These are phyloP conservation scores for Alisma plantagoaquatica DNA, from an alignment of 106 monocot species.

Conservation along the genomic window DNA sequence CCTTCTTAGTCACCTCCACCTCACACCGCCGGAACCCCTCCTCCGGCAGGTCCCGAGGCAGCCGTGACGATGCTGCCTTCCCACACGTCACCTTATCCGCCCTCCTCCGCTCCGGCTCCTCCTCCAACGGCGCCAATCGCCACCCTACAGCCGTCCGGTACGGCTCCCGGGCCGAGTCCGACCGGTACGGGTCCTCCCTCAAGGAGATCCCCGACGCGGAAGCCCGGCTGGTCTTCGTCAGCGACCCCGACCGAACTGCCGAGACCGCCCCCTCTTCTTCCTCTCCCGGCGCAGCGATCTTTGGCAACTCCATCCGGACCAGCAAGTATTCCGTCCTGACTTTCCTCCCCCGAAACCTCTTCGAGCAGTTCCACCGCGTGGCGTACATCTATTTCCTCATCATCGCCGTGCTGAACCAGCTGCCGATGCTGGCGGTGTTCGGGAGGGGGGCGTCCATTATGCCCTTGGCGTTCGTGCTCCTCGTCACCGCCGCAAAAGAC, in stretches of 20 bases:
- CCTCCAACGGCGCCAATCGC: not conserved
- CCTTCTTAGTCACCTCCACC: too few species aligned
- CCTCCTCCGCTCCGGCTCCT: slow-evolving; percentile 6
- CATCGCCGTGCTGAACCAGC: slow-evolving; percentile 89
- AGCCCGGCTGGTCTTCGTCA: slow-evolving; percentile 49
- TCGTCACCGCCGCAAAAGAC: slow-evolving; percentile 85
- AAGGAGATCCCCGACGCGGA: slow-evolving; percentile 72
- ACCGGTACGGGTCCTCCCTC: slow-evolving; percentile 26
- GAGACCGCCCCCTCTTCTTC: slow-evolving; percentile 21
- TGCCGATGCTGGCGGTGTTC: slow-evolving; percentile 91
- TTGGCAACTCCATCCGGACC: slow-evolving; percentile 76
- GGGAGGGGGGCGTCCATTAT: slow-evolving; percentile 66
- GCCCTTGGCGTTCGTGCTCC: slow-evolving; percentile 78
- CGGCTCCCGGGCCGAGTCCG: slow-evolving; percentile 40
- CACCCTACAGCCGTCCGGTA: slow-evolving; percentile 6
- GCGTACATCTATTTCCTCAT: slow-evolving; percentile 94
- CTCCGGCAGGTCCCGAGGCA: not conserved
- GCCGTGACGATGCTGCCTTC: too few species aligned
- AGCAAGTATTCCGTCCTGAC: slow-evolving; percentile 80
- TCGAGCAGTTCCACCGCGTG: slow-evolving; percentile 93
- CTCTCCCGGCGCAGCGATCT: too few species aligned
- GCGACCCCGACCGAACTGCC: slow-evolving; percentile 35
- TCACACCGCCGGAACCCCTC: too few species aligned
- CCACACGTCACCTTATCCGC: slow-evolving; percentile 9
- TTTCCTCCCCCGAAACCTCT: slow-evolving; percentile 89